Base-by-base conservation (phyloP, 1,139 yeast genomes). In the Suhomyces maxii region DNA sequence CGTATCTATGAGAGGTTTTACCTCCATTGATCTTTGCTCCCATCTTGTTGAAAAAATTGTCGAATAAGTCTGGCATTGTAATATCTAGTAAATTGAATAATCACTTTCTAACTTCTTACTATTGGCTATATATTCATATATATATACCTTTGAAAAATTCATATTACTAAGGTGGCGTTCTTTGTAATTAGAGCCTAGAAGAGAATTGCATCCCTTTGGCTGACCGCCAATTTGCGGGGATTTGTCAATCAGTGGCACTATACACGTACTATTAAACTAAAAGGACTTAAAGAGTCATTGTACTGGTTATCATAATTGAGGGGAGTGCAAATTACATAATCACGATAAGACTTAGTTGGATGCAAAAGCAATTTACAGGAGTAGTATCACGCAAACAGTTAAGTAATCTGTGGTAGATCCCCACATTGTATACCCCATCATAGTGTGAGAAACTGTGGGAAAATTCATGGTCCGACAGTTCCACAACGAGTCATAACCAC, bases 61-160 rank as follows among this genome's bases (percentile, higher is more conserved):
- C 79, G 51, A 73, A 73, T 55, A 73, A 61, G 57, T 71, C 78
- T 18, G 77, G 76, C 78, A 73, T 73, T 31, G 10, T 51, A 8
- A 10, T 18, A 18, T 18, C 23, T 18, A 18, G 23, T 18, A 18
- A 6, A 18, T 18, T 18, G 25, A 25, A 30, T 23, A 3, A 32
- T 18, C 18, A 8, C 18, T 31, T 18, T 11, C 11, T 18, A 8
- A 11, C 3, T 3, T 9, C 5, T 14, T 8, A 30, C 31, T 13
- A 36, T n/a, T 41, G 36, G 35, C 28, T 39, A 12, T 25, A 25
- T 26, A 13, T 26, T n/a, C 28, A 26, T 13, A 10, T 39, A 32
- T 32, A 13, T 39, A 23, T 13, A 3, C 11, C 13, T 18, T 26
- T 11, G 7, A 25, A 14, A 28, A 33, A 18, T 26, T 18, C 7